phyloP scores from a whole-genome alignment of 2,329 filamentous ascomycete genomes.

The Chaetothyriales sp. region DNA sequence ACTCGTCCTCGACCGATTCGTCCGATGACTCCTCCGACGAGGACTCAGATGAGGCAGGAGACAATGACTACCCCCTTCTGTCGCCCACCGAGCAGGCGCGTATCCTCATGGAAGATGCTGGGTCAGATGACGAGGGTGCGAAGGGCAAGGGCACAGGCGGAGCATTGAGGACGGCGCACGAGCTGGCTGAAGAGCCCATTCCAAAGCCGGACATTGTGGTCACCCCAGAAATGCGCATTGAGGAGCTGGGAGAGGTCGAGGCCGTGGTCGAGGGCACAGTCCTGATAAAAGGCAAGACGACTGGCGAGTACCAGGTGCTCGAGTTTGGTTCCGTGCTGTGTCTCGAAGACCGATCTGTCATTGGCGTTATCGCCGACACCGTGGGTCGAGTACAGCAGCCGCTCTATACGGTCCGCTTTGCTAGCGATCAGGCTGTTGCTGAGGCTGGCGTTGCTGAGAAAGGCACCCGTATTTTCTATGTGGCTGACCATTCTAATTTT shows the following conservation, averaged over 20 bases:
- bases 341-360: conserved; percentile 54
- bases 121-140: conserved; percentile 61
- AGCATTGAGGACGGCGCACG: conserved; percentile 67
- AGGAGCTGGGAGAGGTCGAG: conserved; percentile 59
- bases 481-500: conserved; percentile 60
- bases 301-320: conserved; percentile 71
- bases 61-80: conserved; percentile 54
- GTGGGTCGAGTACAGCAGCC: conserved; percentile 76
- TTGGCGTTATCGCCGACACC: conserved; percentile 72
- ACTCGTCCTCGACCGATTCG: conserved; percentile 46
- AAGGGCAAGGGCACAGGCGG: conserved; percentile 26
- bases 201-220: conserved; percentile 68
- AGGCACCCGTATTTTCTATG: conserved; percentile 63
- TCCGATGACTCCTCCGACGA: conserved; percentile 46
- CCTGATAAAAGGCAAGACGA: conserved; percentile 61
- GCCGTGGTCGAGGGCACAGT: conserved; percentile 63
- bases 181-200: conserved; percentile 46
- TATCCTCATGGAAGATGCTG: conserved; percentile 70
- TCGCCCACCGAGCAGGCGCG: conserved; percentile 69
- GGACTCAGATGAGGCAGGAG: conserved; percentile 22
- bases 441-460: conserved; percentile 40
- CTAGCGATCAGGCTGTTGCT: conserved; percentile 50
- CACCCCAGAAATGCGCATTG: conserved; percentile 60
- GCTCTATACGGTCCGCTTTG: conserved; percentile 68
- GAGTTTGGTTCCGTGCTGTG: conserved; percentile 75